These are phyloP conservation scores for Phytophthora citricola DNA, from an alignment of 352 stramenopile species.

Conservation along the genomic window DNA sequence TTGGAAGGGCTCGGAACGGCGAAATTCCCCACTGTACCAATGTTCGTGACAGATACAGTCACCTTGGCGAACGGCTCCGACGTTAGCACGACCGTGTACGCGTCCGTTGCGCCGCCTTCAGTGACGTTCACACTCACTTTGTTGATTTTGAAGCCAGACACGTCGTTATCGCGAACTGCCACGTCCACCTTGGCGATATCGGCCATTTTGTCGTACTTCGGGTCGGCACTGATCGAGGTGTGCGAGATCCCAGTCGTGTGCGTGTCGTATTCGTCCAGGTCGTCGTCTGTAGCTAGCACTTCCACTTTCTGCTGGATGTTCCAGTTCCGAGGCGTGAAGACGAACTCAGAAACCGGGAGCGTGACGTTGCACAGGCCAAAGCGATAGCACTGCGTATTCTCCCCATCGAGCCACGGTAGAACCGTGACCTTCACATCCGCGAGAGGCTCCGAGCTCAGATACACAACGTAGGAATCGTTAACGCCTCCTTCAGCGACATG, in stretches of 20 bases:
- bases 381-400: slow-evolving; percentile 72
- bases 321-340: slow-evolving; percentile 74
- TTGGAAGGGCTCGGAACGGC: slow-evolving; percentile 36
- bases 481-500: no score
- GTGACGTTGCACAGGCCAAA: slow-evolving; percentile 81
- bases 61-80: slow-evolving; percentile 80
- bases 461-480: no score
- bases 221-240: slow-evolving; percentile 64
- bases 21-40: slow-evolving; percentile 56
- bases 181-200: slow-evolving; percentile 70
- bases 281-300: slow-evolving; percentile 67
- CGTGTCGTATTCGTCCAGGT: slow-evolving; percentile 68
- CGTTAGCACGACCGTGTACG: slow-evolving; percentile 61
- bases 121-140: slow-evolving; percentile 51
- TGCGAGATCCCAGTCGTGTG: slow-evolving; percentile 79
- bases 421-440: slow-evolving; percentile 67
- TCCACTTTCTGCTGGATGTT: slow-evolving; percentile 62
- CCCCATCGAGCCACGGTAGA: slow-evolving; percentile 68
- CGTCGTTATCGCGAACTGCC: slow-evolving; percentile 67
- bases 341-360: slow-evolving; percentile 50
- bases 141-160: slow-evolving; percentile 55
- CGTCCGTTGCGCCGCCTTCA: slow-evolving; percentile 50
- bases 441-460: slow-evolving; percentile 70
- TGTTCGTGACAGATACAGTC: slow-evolving; percentile 51
- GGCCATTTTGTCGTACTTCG: slow-evolving; percentile 68